Conservation (phyloP, 2,329 filamentous ascomycete genomes). For the Microdochium nivale region DNA sequence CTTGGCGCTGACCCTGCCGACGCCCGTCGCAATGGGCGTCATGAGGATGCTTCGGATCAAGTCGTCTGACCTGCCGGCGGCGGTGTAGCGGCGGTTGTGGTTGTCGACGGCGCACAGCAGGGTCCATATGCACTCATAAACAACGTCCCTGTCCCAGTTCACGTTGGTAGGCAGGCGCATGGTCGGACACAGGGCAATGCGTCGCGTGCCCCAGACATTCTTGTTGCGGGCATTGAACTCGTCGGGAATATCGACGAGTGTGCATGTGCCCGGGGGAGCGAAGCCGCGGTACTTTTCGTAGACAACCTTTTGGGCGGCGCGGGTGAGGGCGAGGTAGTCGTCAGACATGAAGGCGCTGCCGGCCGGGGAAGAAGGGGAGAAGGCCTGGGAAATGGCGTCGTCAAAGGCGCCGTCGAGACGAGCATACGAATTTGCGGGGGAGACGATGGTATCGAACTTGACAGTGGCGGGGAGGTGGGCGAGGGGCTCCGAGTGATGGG, state of each 20-base stretch:
- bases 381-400: slow-evolving; percentile 40
- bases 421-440: slow-evolving; percentile 46
- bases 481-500: slow-evolving; percentile 29
- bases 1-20: slow-evolving; percentile 32
- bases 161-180: slow-evolving; percentile 37
- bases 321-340: slow-evolving; percentile 38
- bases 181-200: slow-evolving; percentile 42
- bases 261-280: slow-evolving; percentile 40
- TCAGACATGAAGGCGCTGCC: slow-evolving; percentile 5
- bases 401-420: slow-evolving; percentile 46
- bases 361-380: slow-evolving; percentile 24
- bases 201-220: slow-evolving; percentile 31
- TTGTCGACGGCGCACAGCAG: slow-evolving; percentile 37
- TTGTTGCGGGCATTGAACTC: slow-evolving; percentile 17
- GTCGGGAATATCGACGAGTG: slow-evolving; percentile 33
- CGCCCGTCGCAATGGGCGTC: slow-evolving; percentile 42
- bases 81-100: slow-evolving; percentile 27
- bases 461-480: slow-evolving; percentile 22
- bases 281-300: slow-evolving; percentile 40
- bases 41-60: slow-evolving; percentile 36
- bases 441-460: slow-evolving; percentile 40
- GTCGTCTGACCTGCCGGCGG: slow-evolving; percentile 4
- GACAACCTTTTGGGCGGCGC: slow-evolving; percentile 30
- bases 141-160: slow-evolving; percentile 40
- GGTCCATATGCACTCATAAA: slow-evolving; percentile 46